A percentile compares a stretch with the other conserved stretches of the same genome.
Evolutionary conservation across 345 rosid species (phyloP).

Genomic region (Punica granatum): DNA sequence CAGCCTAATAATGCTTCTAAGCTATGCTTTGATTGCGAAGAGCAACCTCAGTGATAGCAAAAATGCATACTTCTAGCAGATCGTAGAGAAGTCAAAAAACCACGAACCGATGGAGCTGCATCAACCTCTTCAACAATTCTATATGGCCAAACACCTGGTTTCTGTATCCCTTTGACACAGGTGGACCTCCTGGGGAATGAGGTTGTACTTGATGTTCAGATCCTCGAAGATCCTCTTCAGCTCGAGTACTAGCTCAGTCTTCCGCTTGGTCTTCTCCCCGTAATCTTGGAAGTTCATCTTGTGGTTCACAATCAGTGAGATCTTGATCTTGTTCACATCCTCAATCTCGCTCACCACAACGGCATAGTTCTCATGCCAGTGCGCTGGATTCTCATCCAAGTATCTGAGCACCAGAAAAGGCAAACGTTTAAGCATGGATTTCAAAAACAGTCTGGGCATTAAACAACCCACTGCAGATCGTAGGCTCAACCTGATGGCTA

Average conservation of each 20-base stretch:
- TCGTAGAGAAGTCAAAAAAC: too few relatives aligned
- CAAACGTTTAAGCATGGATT: background rate
- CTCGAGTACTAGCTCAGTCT: constrained; percentile 37
- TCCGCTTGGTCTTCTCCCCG: constrained; percentile 42
- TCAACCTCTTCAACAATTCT: background rate
- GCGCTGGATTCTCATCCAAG: constrained; percentile 29
- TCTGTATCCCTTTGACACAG: constrained; percentile 10
- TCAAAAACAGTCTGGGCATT: background rate
- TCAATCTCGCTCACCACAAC: constrained; percentile 50
- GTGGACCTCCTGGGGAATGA: constrained; percentile 43
- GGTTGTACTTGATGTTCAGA: constrained; percentile 36
- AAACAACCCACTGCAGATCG: too few relatives aligned
- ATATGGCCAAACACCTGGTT: background rate
- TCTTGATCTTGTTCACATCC: constrained; percentile 36
- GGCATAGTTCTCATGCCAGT: constrained; percentile 35
- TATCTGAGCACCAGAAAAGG: constrained; percentile 20
- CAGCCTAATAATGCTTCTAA: too few relatives aligned
- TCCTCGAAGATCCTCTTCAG: constrained; percentile 43
- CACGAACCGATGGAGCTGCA: too few relatives aligned
- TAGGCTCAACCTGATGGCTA: too few relatives aligned
- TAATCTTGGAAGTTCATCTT: constrained; percentile 51
- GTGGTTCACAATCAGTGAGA: constrained; percentile 33
- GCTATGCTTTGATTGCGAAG: too few relatives aligned
- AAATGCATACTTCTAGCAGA: too few relatives aligned
- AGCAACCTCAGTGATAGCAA: too few relatives aligned